Base-by-base conservation (phyloP, 768 basidiomycete species). In the Trametes villosa region DNA sequence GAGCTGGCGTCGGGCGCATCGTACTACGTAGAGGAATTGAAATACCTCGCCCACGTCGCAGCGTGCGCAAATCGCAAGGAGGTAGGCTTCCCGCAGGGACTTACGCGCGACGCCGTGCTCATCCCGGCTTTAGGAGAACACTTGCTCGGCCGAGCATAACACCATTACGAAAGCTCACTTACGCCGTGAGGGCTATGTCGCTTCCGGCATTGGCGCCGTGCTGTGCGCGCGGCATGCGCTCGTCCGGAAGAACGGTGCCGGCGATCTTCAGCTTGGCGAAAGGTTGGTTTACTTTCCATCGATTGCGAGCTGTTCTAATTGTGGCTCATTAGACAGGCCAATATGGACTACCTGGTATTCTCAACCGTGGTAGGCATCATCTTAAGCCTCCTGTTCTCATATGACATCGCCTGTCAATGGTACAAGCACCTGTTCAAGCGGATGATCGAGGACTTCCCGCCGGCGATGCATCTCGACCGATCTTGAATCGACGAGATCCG, bases 361-460 rank as follows among this genome's bases (percentile, higher is more conserved):
- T 52, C 55, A 5, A 64, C 51, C 13, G 5, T 62, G 1, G 20
- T 53, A 2, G 29, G 33, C 0, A 29, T 41, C 7, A 4, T 41
- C 5, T 22, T 41, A 9, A 3, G 9, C 3, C 41, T 42, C 22
- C 20, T 60, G 13, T 29, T 68, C 13, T 62, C 65, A 0, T 70
- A 71, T 54, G 65, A 70, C 48, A 69, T 71, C 22, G 67, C 64
- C 6, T 74, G 72, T 50, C 72, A 73, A 26, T 77, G 68, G 64
- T 68, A 13, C 38, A 61, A 63, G 33, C 67, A 74, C 15, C 56
- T 76, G 1, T 33, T 22, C 29, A 36, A 26, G 9, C 66, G 71
- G 11, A 58, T 74, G 33, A 24, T 27, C 42, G n/a, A n/a, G n/a
- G 54, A 52, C 17, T 57, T 50, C 20, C 50, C 50, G 0, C 40